Evolutionary conservation across 139 green algal species (phyloP).

Genomic region (Chlamydomonas incerta): DNA sequence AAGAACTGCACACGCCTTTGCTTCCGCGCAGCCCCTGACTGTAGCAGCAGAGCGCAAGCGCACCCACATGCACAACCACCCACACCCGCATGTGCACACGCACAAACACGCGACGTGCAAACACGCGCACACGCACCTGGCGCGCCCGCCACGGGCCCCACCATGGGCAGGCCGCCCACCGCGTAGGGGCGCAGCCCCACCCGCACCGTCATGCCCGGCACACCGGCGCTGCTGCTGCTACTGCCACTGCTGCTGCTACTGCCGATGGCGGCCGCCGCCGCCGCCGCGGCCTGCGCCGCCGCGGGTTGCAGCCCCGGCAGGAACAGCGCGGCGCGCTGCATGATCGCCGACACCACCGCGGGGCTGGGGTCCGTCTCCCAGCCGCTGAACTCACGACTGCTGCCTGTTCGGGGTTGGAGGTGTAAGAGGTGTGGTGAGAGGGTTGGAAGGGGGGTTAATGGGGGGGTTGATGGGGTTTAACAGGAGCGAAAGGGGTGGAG

Average conservation of each 20-base stretch:
- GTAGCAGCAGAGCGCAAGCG: no score
- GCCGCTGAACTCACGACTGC: constrained; percentile 72
- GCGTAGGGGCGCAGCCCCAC: constrained; percentile 76
- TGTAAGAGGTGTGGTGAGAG: no score
- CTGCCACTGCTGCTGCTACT: no score
- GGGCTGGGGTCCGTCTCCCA: constrained; percentile 45
- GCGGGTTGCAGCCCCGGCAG: constrained; percentile 59
- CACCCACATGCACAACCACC: no score
- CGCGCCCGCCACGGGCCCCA: constrained; percentile 65
- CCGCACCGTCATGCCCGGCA: constrained; percentile 28
- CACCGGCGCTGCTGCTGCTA: background rate
- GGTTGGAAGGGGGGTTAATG: no score
- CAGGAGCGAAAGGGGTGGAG: no score
- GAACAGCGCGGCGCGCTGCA: constrained; percentile 67
- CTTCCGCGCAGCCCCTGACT: no score
- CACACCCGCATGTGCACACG: no score
- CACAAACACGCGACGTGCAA: background rate
- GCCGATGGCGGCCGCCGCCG: background rate
- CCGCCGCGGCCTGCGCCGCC: background rate
- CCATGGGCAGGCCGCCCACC: constrained; percentile 61
- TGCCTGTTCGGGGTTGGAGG: constrained; percentile 37
- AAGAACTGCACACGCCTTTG: no score
- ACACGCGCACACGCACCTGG: constrained; percentile 25
- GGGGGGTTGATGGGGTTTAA: no score
- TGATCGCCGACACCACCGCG: constrained; percentile 69